These are phyloP conservation scores for Elsinoe batatas DNA, from an alignment of 2,329 filamentous ascomycete species.

Conservation along the genomic window DNA sequence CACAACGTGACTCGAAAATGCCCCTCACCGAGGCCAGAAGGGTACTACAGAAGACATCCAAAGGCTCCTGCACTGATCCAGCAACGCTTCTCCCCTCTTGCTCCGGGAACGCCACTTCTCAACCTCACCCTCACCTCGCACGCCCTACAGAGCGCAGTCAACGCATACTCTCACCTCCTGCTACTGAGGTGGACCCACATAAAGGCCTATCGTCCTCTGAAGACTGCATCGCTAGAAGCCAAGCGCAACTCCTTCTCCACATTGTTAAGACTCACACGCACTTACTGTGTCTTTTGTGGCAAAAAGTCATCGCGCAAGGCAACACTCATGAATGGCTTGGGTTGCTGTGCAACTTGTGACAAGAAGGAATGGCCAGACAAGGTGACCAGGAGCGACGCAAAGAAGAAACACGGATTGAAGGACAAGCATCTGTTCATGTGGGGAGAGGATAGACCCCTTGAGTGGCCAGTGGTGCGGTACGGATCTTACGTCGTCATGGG, in stretches of 20 bases:
- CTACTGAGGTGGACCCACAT: slow-evolving; percentile 20
- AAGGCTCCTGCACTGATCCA: slow-evolving; percentile 15
- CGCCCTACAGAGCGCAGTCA: slow-evolving; percentile 19
- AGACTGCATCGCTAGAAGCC: slow-evolving; percentile 1
- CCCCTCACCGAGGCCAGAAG: background rate
- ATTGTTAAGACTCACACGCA: slow-evolving; percentile 20
- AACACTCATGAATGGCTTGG: slow-evolving; percentile 23
- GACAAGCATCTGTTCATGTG: slow-evolving; percentile 20
- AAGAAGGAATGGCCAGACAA: slow-evolving; percentile 23
- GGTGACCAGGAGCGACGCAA: slow-evolving; percentile 24
- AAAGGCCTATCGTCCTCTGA: slow-evolving; percentile 18
- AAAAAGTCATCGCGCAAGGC: slow-evolving; percentile 19
- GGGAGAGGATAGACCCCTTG: background rate
- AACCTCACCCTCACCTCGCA: slow-evolving; percentile 20
- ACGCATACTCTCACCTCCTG: slow-evolving; percentile 23
- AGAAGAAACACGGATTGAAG: slow-evolving; percentile 18
- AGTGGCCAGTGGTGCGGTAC: slow-evolving; percentile 18
- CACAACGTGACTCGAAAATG: slow-evolving; percentile 15
- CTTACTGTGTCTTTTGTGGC: slow-evolving; percentile 26
- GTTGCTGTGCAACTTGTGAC: slow-evolving; percentile 24
- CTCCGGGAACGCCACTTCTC: slow-evolving; percentile 16
- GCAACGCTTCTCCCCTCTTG: background rate
- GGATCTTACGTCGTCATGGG: slow-evolving; percentile 20
- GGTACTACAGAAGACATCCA: background rate
- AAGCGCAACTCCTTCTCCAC: slow-evolving; percentile 11